Conservation (phyloP, 106 monocot genomes). For the Dendrobium catenatum region DNA sequence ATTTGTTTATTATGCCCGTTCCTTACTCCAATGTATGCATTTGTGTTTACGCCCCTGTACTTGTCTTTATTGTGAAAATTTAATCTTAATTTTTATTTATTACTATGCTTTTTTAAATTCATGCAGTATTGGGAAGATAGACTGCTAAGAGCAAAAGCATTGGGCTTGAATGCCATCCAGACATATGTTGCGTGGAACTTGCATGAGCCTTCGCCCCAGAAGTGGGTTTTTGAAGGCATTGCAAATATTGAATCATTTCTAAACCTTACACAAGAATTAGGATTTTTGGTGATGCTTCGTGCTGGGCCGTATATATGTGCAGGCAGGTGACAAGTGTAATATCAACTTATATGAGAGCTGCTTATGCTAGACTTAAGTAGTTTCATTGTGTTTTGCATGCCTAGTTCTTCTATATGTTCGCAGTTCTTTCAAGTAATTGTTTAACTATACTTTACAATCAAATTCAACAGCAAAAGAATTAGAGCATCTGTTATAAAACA, state of each 20-base stretch:
- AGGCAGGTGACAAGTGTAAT: slow-evolving; percentile 26
- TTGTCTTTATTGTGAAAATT: no score
- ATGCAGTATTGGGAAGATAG: slow-evolving; percentile 91
- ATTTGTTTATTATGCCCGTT: no score
- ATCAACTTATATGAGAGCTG: neutral
- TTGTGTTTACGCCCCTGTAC: no score
- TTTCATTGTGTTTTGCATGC: neutral
- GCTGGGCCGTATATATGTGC: slow-evolving; percentile 95
- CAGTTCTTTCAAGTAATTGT: neutral
- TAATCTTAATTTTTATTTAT: neutral
- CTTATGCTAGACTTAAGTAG: neutral
- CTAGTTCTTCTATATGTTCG: neutral
- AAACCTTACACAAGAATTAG: slow-evolving; percentile 68
- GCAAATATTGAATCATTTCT: slow-evolving; percentile 73
- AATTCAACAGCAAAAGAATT: neutral
- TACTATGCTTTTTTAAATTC: slow-evolving; percentile 10
- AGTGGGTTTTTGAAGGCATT: slow-evolving; percentile 77
- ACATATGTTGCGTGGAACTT: slow-evolving; percentile 98
- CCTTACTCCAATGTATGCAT: no score
- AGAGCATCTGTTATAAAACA: neutral
- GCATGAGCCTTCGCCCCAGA: slow-evolving; percentile 70
- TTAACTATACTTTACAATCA: neutral
- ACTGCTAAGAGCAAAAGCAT: slow-evolving; percentile 79
- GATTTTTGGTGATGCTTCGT: slow-evolving; percentile 89
- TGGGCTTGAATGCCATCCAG: slow-evolving; percentile 94